Conservation (phyloP, 768 basidiomycete species). For the Paxillus rubicundulus region DNA sequence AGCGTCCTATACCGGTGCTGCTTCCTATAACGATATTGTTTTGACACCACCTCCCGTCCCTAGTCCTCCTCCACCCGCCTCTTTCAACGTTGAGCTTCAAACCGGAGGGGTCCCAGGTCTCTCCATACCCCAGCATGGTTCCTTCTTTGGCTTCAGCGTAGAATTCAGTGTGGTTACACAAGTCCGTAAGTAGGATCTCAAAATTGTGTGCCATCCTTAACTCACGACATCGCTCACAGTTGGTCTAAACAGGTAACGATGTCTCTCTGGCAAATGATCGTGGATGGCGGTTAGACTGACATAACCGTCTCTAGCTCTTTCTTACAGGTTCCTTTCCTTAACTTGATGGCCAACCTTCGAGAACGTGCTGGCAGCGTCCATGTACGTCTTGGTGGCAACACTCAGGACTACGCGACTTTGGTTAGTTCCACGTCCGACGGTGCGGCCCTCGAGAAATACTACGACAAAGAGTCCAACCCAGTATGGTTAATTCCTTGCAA, state of each 20-base stretch:
- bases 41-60: slow-evolving; percentile 52
- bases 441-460: slow-evolving; percentile 50
- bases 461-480: slow-evolving; percentile 34
- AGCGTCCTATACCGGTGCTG: slow-evolving; percentile 43
- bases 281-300: background rate
- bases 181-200: slow-evolving; percentile 46
- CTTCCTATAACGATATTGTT: slow-evolving; percentile 52
- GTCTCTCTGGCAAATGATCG: background rate
- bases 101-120: slow-evolving; percentile 29
- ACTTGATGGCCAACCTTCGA: slow-evolving; percentile 71
- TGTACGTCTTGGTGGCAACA: slow-evolving; percentile 78
- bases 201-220: background rate
- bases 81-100: slow-evolving; percentile 46
- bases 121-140: slow-evolving; percentile 45
- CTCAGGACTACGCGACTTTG: slow-evolving; percentile 62
- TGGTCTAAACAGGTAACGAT: slow-evolving; percentile 17
- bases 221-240: slow-evolving; percentile 3
- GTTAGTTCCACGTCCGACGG: slow-evolving; percentile 49
- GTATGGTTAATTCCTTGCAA: slow-evolving; percentile 27
- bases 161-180: slow-evolving; percentile 72
- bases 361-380: slow-evolving; percentile 59
- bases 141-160: slow-evolving; percentile 72
- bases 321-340: slow-evolving; percentile 67
- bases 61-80: slow-evolving; percentile 38
- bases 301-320: slow-evolving; percentile 36